Evolutionary conservation across 2,329 filamentous ascomycete species (phyloP).

Genomic region (Penicillium sp.): DNA sequence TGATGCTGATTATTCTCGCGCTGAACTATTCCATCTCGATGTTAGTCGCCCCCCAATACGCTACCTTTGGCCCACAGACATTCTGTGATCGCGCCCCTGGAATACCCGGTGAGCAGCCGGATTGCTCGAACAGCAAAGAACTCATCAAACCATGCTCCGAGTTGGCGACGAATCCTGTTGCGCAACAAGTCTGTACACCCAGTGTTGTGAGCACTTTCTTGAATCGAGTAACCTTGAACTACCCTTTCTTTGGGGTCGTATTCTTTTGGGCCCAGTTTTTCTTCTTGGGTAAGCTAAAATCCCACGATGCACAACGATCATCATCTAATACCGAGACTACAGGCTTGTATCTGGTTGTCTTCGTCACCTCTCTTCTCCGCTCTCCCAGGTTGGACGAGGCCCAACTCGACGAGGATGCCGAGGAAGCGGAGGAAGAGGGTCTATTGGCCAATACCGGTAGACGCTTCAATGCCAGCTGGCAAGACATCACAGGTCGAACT

Average conservation of each 20-base stretch:
- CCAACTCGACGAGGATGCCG: constrained; percentile 81
- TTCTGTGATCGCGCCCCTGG: constrained; percentile 74
- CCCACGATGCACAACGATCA: not conserved
- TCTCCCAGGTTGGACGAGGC: constrained; percentile 72
- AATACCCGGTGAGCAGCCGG: constrained; percentile 62
- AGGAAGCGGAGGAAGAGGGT: constrained; percentile 90
- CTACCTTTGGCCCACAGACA: constrained; percentile 89
- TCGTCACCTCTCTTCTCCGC: constrained; percentile 73
- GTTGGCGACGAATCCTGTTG: constrained; percentile 63
- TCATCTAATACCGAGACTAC: not conserved
- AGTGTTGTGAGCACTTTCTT: constrained; percentile 89
- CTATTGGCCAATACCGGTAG: constrained; percentile 77
- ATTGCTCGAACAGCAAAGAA: constrained; percentile 65
- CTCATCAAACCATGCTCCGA: constrained; percentile 81
- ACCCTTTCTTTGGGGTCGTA: constrained; percentile 89
- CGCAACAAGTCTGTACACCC: constrained; percentile 80
- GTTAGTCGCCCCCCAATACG: constrained; percentile 93
- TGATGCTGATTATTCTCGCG: constrained; percentile 83
- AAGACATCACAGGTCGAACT: constrained; percentile 69
- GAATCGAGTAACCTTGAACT: constrained; percentile 87
- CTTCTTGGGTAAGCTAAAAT: constrained; percentile 62
- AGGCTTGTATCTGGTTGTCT: constrained; percentile 73
- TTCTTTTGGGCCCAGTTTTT: constrained; percentile 95
- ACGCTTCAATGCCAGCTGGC: constrained; percentile 81
- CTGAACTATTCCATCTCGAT: constrained; percentile 91